Evolutionary conservation across 2,329 filamentous ascomycete genomes (phyloP), one percentile per base, ranked within the genome.

Genomic region (Fusarium sp.): DNA sequence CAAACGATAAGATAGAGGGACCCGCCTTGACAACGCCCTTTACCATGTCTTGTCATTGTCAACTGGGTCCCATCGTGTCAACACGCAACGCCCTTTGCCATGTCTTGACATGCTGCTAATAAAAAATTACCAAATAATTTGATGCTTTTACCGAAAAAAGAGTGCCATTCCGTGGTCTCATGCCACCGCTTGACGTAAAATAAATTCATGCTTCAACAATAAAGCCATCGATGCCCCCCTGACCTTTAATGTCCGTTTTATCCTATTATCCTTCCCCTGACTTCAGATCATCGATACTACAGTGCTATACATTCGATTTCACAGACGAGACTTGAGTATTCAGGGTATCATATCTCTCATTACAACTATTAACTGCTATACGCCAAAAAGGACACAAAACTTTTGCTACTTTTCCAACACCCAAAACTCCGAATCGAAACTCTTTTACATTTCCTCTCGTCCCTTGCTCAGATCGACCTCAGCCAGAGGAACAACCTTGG

Each of bases 401-500:
- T 62, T 73, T 73, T 56, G 38, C 41, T 63, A 56, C 41, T 60
- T 64, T 74, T 74, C 24, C 18, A 55, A 59, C 36, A 64, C 51
- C 64, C 24, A 41, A 64, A 58, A 73, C 47, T 62, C 51, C 49
- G 60, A 68, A 63, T 54, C 42, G 52, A 66, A 18, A 20, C 22
- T 26, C 48, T 22, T 61, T 66, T 59, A 77, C 55, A 56, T 49
- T 44, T 47, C 45, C 51, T 52, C 62, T 59, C 77, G 78, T 49
- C 77, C 78, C 73, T 73, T 77, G 24, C 66, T 73, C 41, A 85
- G 72, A 52, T 85, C 83, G 26, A 83, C 81, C 26, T 85, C 81
- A 12, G 66, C 69, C 31, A 84, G 36, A 8, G 80, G 80, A 55
- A 86, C 78, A 11, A 82, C 44, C 79, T 81, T 84, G 59, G 83